These are phyloP conservation scores for Chenopodium album DNA, from an alignment of 148 eudicot species.

Conservation along the genomic window DNA sequence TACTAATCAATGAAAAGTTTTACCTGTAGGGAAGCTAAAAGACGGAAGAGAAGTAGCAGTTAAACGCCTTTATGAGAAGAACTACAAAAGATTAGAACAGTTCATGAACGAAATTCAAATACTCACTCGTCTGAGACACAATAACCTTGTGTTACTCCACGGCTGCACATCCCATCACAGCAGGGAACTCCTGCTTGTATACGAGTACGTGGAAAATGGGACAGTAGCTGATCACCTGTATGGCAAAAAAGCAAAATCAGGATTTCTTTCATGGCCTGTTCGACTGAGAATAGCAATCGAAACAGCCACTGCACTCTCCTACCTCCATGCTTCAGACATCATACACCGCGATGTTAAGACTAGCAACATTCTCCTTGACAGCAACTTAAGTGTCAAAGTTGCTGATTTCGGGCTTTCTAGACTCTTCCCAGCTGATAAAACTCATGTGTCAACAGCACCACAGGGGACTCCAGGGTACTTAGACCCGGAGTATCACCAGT, in stretches of 20 bases:
- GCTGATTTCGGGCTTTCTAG: conserved; percentile 25
- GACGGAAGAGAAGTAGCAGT: conserved; percentile 61
- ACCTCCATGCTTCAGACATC: conserved; percentile 17
- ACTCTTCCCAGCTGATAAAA: conserved; percentile 16
- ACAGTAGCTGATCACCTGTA: conserved; percentile 59
- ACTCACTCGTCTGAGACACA: conserved; percentile 43
- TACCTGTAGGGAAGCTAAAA: conserved; percentile 40
- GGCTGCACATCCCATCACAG: conserved; percentile 58
- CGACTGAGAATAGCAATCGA: conserved; percentile 56
- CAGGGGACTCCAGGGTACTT: conserved; percentile 23
- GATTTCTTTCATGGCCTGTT: conserved; percentile 42
- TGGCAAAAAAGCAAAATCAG: conserved; percentile 23
- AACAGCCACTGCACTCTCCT: conserved; percentile 44
- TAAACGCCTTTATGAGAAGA: conserved; percentile 52
- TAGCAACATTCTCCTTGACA: conserved; percentile 14
- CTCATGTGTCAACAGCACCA: conserved; percentile 22
- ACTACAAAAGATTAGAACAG: conserved; percentile 37
- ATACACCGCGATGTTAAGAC: conserved; percentile 24
- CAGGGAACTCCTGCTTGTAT: conserved; percentile 51
- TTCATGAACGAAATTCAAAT: conserved; percentile 55
- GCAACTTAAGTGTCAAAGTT: conserved; percentile 12
- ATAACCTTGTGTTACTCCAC: conserved; percentile 48
- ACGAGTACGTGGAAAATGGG: conserved; percentile 57
- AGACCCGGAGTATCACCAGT: conserved; percentile 19
- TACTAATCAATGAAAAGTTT: not conserved